Evolutionary conservation across 805 yeast species (phyloP), one percentile per base, ranked within the genome.

Genomic region (Schwanniomyces polymorphus): DNA sequence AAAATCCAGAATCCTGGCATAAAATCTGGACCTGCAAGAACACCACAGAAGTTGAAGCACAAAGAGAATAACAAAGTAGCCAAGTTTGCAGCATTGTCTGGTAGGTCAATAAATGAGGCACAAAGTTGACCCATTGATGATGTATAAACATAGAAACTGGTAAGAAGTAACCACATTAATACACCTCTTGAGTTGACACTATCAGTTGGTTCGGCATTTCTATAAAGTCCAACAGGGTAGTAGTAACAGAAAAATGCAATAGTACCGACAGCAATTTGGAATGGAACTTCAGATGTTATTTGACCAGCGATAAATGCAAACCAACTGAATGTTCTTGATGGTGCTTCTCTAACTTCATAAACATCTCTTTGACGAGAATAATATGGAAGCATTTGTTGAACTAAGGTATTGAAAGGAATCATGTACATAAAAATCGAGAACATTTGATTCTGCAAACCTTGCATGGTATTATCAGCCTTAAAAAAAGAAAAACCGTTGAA

Each of bases 401-500:
- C 64, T 49, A 74, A 50, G 8, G 78, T 70, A 40, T 63, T 60
- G 52, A 71, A 69, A 23, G 70, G 70, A 44, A 74, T 65, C 46
- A 66, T 56, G 44, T 64, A 64, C 75, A 74, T 76, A 63, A 79
- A 79, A 39, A 76, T 67, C 27, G 81, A 65, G 46, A 78, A 74
- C 72, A 79, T 71, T 51, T 77, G 94, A 66, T 88, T 88, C 65
- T 90, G 96, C 57, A 72, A 61, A 33, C 75, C 76, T 67, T 70
- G 89, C 40, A 75, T 61, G 11, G 89, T 77, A 8, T 75, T 75
- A 46, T 62, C 64, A 29, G 90, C 86, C 50, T 82, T 84, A 67
- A 79, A 84, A 67, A 83, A 88, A 0, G 82, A 72, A 64, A 88
- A 88, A 38, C 96, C 95, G 51, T 84, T 78, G 60, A 85, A 83